Percentiles rank a stretch among this genome's conserved stretches.
Conservation (phyloP, 1,284 basidiomycete species). For the Puccinia coronata region DNA sequence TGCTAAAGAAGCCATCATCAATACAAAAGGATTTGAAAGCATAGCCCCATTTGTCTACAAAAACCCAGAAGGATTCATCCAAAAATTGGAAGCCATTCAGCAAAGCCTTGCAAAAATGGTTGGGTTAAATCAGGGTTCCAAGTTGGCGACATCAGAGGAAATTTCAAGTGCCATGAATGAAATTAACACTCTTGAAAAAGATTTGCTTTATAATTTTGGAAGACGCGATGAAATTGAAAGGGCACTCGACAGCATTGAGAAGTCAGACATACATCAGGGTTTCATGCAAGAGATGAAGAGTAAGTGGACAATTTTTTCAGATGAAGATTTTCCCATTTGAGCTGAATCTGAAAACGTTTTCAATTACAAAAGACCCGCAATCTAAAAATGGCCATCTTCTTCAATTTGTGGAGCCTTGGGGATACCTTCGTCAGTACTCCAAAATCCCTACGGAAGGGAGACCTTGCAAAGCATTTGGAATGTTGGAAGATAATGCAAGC, state of each 20-base stretch:
- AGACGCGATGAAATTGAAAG: not conserved
- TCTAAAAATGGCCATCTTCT: not conserved
- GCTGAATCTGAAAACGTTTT: too few species aligned
- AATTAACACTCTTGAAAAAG: not conserved
- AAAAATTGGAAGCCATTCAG: not conserved
- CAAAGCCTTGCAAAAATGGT: not conserved
- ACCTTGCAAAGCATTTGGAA: not conserved
- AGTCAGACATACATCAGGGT: not conserved
- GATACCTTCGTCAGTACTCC: not conserved
- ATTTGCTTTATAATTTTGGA: not conserved
- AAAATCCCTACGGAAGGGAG: not conserved
- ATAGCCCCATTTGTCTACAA: too few species aligned
- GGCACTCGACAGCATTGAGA: not conserved
- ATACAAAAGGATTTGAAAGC: not conserved
- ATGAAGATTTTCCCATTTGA: not conserved
- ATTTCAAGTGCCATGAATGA: not conserved
- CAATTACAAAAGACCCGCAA: not conserved
- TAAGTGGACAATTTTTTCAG: not conserved
- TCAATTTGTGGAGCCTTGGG: not conserved
- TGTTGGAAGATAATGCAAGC: not conserved
- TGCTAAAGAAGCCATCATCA: too few species aligned
- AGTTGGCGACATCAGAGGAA: not conserved
- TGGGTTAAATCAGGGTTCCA: not conserved
- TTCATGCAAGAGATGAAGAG: not conserved
- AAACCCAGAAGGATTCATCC: not conserved